Conservation (phyloP, 1,139 yeast species). For the Blastobotrys buckinghamii region DNA sequence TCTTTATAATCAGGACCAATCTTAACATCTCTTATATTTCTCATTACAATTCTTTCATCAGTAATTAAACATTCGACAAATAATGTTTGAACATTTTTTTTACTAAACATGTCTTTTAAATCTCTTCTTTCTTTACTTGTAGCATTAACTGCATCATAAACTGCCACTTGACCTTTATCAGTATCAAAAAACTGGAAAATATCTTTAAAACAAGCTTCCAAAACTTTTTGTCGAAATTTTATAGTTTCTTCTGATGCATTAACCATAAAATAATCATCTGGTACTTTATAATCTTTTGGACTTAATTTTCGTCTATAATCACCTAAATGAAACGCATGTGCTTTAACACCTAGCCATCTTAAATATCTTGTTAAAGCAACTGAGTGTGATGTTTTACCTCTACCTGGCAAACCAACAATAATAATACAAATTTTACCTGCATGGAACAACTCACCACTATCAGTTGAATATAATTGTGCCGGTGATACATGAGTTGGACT, state of each 20-base stretch:
- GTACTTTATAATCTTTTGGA: slow-evolving; percentile 43
- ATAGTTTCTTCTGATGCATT: slow-evolving; percentile 53
- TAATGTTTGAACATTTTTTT: slow-evolving; percentile 62
- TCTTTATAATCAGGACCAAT: slow-evolving; percentile 75
- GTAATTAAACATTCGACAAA: slow-evolving; percentile 88
- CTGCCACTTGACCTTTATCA: slow-evolving; percentile 86
- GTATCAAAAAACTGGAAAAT: slow-evolving; percentile 63
- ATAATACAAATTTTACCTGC: slow-evolving; percentile 92
- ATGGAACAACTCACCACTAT: slow-evolving; percentile 83
- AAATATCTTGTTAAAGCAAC: slow-evolving; percentile 87
- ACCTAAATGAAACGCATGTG: slow-evolving; percentile 88
- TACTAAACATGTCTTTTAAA: slow-evolving; percentile 49
- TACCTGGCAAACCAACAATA: slow-evolving; percentile 89
- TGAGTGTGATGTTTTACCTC: slow-evolving; percentile 92
- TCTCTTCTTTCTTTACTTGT: slow-evolving; percentile 59
- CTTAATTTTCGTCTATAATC: slow-evolving; percentile 70
- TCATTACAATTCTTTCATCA: slow-evolving; percentile 59
- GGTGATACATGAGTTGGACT: slow-evolving; percentile 41
- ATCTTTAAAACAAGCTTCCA: slow-evolving; percentile 62
- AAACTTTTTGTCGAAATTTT: slow-evolving; percentile 52
- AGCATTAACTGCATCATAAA: slow-evolving; percentile 93
- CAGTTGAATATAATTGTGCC: slow-evolving; percentile 87
- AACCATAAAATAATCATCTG: slow-evolving; percentile 67
- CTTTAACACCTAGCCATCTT: slow-evolving; percentile 89
- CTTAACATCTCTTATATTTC: slow-evolving; percentile 78